Base-by-base conservation (phyloP, 768 basidiomycete species). In the Thelephora aurantiotincta region DNA sequence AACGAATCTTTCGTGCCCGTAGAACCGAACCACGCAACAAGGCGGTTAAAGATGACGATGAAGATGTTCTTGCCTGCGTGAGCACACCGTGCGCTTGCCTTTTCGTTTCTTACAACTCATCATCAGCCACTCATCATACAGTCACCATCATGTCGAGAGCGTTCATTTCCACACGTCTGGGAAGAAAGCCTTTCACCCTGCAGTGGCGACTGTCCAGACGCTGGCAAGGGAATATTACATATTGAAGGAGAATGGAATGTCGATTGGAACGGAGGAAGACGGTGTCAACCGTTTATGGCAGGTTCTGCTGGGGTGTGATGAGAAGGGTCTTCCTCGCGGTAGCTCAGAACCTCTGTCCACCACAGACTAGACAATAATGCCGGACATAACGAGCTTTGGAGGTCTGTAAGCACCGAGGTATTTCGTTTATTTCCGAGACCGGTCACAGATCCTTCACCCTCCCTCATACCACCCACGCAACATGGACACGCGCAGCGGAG, bases 61-160 rank as follows among this genome's bases (percentile, higher is more conserved):
- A 74, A 75, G 53, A 57, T 89, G 48, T 87, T 76, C 57, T 63
- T 86, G 35, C 80, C 85, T 3, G 69, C 68, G 83, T 83, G 57
- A 46, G 75, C 60, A 14, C 20, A 34, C 6, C 23, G 13, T 9
- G 44, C 2, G 33, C 11, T 23, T 38, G 19, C 13, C 12, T 14
- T 11, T 7, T n/a, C 14, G 41, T 6, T 38, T n/a, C 14, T 4
- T 6, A 20, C 14, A 16, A n/a, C n/a, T 49, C 23, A 3, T 4
- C 30, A 13, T 36, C 43, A 34, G n/a, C 5, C 47, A 20, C 16
- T 43, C 12, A 33, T n/a, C 16, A 42, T 16, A 33, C 26, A 88
- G 84, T 34, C 80, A 82, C 48, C 83, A 87, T 58, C 75, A 82
- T 55, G 69, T 88, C 13, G 85, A 89, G 58, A 82, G 83, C 56